Conservation (phyloP, 805 yeast species). For the Candida multigemmis region DNA sequence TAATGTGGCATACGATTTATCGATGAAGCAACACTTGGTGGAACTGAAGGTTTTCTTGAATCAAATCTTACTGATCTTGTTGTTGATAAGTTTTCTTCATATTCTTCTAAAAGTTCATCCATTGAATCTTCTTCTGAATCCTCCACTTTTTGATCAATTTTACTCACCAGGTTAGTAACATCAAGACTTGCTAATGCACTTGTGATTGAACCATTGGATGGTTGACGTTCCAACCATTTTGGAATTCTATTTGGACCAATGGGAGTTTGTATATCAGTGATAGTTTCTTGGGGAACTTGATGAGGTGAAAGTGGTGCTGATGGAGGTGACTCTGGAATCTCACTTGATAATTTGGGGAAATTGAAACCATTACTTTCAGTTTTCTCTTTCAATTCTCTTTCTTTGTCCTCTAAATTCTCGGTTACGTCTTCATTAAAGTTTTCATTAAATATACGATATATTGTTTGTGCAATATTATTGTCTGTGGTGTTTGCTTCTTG, state of each 20-base stretch:
- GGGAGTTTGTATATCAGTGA: neutral
- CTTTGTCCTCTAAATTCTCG: too few species aligned
- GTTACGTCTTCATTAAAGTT: too few species aligned
- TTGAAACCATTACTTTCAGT: constrained; percentile 5
- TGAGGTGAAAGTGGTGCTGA: constrained; percentile 33
- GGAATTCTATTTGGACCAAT: neutral
- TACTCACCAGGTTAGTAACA: constrained; percentile 3
- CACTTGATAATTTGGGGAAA: constrained; percentile 11
- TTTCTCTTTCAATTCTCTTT: too few species aligned
- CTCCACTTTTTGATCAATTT: constrained; percentile 3
- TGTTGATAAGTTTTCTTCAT: constrained; percentile 31
- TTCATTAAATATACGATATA: too few species aligned
- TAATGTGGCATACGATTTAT: too few species aligned
- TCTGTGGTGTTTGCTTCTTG: too few species aligned
- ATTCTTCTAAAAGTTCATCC: constrained; percentile 35
- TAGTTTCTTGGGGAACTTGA: constrained; percentile 1
- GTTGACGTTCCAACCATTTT: constrained; percentile 1
- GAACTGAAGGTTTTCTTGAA: constrained; percentile 19
- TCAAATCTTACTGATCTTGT: constrained; percentile 13
- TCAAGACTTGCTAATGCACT: constrained; percentile 23
- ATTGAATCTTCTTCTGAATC: constrained; percentile 17
- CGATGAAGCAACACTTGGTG: too few species aligned
- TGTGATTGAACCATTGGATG: constrained; percentile 13
- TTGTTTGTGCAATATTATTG: too few species aligned
- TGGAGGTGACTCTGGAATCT: constrained; percentile 35